Evolutionary conservation across 2,329 filamentous ascomycete species (phyloP).

Genomic region (Nigrospora osmanthi): DNA sequence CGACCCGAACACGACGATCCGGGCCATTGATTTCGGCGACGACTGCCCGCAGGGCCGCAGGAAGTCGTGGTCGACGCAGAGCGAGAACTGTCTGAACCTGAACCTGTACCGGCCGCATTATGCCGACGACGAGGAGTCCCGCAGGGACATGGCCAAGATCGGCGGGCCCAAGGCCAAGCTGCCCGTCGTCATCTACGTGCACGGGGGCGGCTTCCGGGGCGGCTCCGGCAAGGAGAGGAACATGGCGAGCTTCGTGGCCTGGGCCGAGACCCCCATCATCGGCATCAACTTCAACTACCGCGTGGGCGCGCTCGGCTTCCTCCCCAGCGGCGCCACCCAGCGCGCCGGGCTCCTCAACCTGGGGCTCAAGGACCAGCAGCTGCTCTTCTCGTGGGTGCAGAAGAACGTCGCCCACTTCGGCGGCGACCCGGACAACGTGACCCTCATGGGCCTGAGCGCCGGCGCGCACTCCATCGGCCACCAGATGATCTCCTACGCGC

Average conservation of each 20-base stretch:
- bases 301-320: constrained; percentile 61
- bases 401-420: constrained; percentile 53
- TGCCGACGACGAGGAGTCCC: constrained; percentile 12
- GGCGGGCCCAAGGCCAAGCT: constrained; percentile 19
- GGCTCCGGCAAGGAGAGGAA: constrained; percentile 46
- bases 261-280: constrained; percentile 43
- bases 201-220: constrained; percentile 56
- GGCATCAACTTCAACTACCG: constrained; percentile 56
- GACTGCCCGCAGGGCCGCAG: constrained; percentile 22
- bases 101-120: constrained; percentile 39
- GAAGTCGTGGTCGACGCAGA: constrained; percentile 16
- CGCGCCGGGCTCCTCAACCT: constrained; percentile 53
- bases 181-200: constrained; percentile 52
- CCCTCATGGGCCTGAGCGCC: constrained; percentile 53
- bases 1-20: constrained; percentile 20
- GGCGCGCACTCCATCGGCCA: constrained; percentile 63
- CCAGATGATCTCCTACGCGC: constrained; percentile 47
- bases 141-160: constrained; percentile 13
- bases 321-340: constrained; percentile 45
- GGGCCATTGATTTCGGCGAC: constrained; percentile 23
- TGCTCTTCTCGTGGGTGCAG: constrained; percentile 52
- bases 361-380: constrained; percentile 55
- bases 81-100: constrained; percentile 45
- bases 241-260: constrained; percentile 53
- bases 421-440: constrained; percentile 49